Evolutionary conservation across 805 yeast genomes (phyloP), one percentile per base, ranked within the genome.

Genomic region (Kuraishia molischiana): DNA sequence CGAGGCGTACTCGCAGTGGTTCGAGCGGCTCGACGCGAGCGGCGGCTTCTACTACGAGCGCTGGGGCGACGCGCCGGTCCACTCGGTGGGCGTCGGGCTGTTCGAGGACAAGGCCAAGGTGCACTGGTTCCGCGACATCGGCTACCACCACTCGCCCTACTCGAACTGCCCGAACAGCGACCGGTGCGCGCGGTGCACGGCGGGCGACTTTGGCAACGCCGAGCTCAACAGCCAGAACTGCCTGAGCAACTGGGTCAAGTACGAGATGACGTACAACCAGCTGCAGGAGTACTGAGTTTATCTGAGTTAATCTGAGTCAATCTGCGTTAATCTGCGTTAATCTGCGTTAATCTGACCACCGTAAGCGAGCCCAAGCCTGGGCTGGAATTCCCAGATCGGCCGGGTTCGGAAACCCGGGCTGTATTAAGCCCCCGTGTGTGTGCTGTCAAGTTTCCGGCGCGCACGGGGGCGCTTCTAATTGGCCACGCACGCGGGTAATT

Each of bases 1-100:
- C 32, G 80, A 80, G 43, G 79, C 86, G 1, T 85, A 85, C 52
- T 64, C 69, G 26, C 60, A 62, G 17, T 85, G 83, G 77, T 72
- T 82, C 54, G 66, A 79, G 33, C 64, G 67, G 46, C 61, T 85
- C 35, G 95, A 85, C 42, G 52, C 65, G n/a, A 64, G 78, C 2
- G 92, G 92, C 32, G 89, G 89, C 11, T 85, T 85, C 52, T 85
- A 83, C 54, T 85, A 85, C 52, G 95, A 87, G 57, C 64, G 95
- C 47, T 85, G 95, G 95, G 95, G 95, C 4, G 95, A 85, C 62
- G 95, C 95, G 0, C 95, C 95, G 2, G 92, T 85, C 2, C 92
- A 85, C 53, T 75, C 86, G 15, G 58, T 85, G 39, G 95, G 89
- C 1, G 59, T 84, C 32, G 76, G 76, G 19, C 54, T 84, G 41